Evolutionary conservation across 352 stramenopile species (phyloP).

Genomic region (Phytopythium helicoides): DNA sequence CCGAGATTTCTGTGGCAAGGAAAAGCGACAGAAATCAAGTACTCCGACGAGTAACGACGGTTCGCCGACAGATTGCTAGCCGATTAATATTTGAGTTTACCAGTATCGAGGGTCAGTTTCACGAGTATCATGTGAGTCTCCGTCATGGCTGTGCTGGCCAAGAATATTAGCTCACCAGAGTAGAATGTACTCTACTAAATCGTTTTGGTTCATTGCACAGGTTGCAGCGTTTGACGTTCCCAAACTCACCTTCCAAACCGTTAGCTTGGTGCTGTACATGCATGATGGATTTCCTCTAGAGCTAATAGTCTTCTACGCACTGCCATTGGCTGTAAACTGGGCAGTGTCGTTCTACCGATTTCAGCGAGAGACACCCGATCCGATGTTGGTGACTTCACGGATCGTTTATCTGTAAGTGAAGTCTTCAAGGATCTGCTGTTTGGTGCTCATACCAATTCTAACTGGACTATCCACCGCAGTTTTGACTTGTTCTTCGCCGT

Average conservation of each 20-base stretch:
- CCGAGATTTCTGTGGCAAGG: no score
- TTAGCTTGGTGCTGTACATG: constrained; percentile 32
- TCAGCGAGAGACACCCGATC: constrained; percentile 31
- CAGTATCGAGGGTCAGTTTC: constrained; percentile 31
- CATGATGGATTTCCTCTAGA: constrained; percentile 35
- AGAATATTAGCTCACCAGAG: background rate
- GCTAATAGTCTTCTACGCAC: constrained; percentile 37
- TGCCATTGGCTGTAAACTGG: constrained; percentile 37
- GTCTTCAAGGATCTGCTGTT: no score
- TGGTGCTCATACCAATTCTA: no score
- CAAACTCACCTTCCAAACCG: constrained; percentile 43
- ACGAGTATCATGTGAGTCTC: constrained; percentile 36
- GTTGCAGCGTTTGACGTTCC: constrained; percentile 26
- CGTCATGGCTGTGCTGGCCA: background rate
- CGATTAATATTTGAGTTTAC: constrained; percentile 26
- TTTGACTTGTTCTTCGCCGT: constrained; percentile 54
- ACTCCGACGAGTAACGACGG: background rate
- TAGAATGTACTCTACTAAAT: no score
- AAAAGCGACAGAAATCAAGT: no score
- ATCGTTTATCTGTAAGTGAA: constrained; percentile 37
- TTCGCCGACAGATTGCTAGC: no score
- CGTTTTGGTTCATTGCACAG: constrained; percentile 8
- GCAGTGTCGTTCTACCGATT: constrained; percentile 50
- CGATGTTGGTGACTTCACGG: constrained; percentile 22
- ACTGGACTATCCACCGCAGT: no score